Conservation (phyloP, 352 stramenopile species). For the Pelagophyceae sp. region DNA sequence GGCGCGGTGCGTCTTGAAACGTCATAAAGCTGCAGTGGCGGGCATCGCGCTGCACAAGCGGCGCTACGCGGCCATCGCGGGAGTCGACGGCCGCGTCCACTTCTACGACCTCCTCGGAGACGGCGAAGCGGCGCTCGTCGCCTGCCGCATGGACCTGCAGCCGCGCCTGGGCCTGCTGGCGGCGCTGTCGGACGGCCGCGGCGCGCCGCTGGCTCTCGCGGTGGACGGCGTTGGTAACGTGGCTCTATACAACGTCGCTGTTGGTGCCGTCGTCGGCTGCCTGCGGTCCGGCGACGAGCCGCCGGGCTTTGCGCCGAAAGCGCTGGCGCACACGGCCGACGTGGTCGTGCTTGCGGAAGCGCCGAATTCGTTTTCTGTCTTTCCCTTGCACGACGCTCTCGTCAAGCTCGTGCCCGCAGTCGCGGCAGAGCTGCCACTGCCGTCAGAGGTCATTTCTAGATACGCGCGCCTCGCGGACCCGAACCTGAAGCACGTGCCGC, state of each 20-base stretch:
- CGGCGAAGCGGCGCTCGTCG: background rate
- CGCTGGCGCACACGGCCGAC: too few species aligned
- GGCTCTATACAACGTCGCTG: background rate
- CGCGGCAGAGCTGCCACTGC: too few species aligned
- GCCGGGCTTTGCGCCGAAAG: too few species aligned
- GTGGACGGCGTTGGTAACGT: background rate
- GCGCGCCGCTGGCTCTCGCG: background rate
- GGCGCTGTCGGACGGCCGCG: too few species aligned
- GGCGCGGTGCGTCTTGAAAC: background rate
- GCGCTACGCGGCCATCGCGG: background rate
- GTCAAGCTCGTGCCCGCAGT: too few species aligned
- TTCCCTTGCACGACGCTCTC: too few species aligned
- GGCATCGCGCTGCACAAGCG: background rate
- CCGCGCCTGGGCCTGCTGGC: background rate
- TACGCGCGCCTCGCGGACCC: too few species aligned
- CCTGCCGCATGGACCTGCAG: background rate
- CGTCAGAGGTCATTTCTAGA: too few species aligned
- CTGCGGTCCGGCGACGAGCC: background rate
- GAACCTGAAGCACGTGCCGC: too few species aligned
- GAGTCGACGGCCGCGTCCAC: slow-evolving; percentile 1
- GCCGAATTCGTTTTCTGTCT: too few species aligned
- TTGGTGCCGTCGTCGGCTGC: background rate
- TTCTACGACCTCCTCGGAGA: background rate
- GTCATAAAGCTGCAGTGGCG: background rate
- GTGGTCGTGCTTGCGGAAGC: too few species aligned